phyloP scores from a whole-genome alignment of 2,329 filamentous ascomycete genomes.

The Xylaria sp. region DNA sequence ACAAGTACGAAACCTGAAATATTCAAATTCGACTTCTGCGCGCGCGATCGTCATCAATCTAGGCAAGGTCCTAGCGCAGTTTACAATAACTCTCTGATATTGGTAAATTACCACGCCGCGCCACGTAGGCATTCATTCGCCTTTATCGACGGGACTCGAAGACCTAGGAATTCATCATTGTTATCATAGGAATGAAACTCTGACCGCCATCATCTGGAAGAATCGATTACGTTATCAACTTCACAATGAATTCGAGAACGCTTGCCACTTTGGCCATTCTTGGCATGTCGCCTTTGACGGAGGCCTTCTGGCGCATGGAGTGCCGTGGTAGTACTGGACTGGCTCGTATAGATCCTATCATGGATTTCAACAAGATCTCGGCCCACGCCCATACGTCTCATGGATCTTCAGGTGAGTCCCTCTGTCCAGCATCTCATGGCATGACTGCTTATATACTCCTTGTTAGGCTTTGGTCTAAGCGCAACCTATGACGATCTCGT shows the following conservation, averaged over 20 bases:
- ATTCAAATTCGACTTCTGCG: neutral
- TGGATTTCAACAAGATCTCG: slow-evolving; percentile 68
- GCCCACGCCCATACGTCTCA: slow-evolving; percentile 79
- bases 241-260: slow-evolving; percentile 40
- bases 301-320: slow-evolving; percentile 91
- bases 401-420: slow-evolving; percentile 76
- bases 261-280: slow-evolving; percentile 46
- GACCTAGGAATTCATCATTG: neutral
- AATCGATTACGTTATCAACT: slow-evolving; percentile 5
- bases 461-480: slow-evolving; percentile 70
- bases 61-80: neutral
- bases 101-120: neutral
- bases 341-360: slow-evolving; percentile 80
- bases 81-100: slow-evolving; percentile 1
- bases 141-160: neutral
- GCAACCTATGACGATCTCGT: slow-evolving; percentile 67
- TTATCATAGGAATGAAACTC: neutral
- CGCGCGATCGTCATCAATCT: neutral
- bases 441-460: slow-evolving; percentile 5
- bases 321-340: slow-evolving; percentile 77
- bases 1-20: neutral
- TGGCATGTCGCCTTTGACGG: slow-evolving; percentile 52
- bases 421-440: neutral
- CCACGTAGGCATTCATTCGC: neutral
- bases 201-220: neutral